Percentiles rank a stretch among this genome's conserved stretches.
These are phyloP conservation scores for Globisporangium okanoganense DNA, from an alignment of 352 stramenopile genomes.

Conservation along the genomic window DNA sequence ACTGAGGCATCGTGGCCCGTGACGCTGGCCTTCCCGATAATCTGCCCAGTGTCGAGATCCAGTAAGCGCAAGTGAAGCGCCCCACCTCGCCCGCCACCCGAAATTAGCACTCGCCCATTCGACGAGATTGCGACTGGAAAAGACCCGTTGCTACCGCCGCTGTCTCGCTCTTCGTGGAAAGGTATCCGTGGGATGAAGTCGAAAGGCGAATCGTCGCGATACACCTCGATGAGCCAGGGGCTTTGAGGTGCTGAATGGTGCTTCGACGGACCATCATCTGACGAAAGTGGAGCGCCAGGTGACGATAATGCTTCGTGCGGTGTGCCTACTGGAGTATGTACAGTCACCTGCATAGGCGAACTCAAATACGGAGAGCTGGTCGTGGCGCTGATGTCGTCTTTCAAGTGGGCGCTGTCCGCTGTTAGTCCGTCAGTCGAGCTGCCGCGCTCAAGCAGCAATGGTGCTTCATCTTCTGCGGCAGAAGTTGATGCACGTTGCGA, in stretches of 20 bases:
- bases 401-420: neutral
- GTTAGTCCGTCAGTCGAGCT: neutral
- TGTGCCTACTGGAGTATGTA: constrained; percentile 2
- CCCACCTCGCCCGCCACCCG: constrained; percentile 65
- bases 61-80: constrained; percentile 73
- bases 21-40: constrained; percentile 79
- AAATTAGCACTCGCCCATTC: constrained; percentile 71
- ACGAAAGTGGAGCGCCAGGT: neutral
- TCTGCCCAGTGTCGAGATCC: constrained; percentile 78
- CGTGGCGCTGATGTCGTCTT: neutral
- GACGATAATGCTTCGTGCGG: constrained; percentile 1
- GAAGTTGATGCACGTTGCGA: neutral
- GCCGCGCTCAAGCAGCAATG: neutral
- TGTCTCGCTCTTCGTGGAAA: constrained; percentile 49
- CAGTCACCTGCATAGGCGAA: neutral
- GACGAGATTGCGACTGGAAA: constrained; percentile 67
- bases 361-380: neutral
- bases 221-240: constrained; percentile 67
- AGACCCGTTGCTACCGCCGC: constrained; percentile 13
- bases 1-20: constrained; percentile 64
- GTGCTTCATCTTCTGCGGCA: neutral
- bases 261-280: constrained; percentile 1
- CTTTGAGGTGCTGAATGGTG: constrained; percentile 21
- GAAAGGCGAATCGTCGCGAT: constrained; percentile 69
- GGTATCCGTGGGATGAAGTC: constrained; percentile 79